These are phyloP conservation scores for Zygotorulaspora sp. DNA, from an alignment of 805 yeast species.

Conservation along the genomic window DNA sequence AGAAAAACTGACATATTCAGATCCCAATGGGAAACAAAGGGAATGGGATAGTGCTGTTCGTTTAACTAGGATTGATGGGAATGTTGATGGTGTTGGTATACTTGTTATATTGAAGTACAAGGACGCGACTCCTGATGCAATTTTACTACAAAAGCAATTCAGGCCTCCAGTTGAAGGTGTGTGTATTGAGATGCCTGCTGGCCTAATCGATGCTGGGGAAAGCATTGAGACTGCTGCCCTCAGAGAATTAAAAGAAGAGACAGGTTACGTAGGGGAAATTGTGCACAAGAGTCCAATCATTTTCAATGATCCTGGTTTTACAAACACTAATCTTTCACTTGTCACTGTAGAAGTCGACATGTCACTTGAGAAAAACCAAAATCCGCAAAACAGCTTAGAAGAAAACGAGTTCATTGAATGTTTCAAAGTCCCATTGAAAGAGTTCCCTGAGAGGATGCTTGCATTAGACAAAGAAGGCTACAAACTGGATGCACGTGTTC, in stretches of 20 bases:
- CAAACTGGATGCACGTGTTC: conserved; percentile 80
- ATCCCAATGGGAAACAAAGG: conserved; percentile 63
- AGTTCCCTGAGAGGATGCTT: conserved; percentile 51
- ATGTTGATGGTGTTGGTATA: conserved; percentile 88
- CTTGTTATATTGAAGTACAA: conserved; percentile 59
- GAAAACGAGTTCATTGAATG: conserved; percentile 91
- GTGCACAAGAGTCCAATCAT: conserved; percentile 44
- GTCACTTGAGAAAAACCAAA: conserved; percentile 54
- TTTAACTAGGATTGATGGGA: conserved; percentile 56
- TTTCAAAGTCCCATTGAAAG: conserved; percentile 62
- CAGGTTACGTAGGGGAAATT: conserved; percentile 80
- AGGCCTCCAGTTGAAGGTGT: conserved; percentile 89
- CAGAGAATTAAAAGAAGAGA: conserved; percentile 86
- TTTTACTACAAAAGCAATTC: conserved; percentile 79
- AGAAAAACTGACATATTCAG: conserved; percentile 62
- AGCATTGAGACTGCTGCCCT: conserved; percentile 72
- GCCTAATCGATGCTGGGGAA: conserved; percentile 83
- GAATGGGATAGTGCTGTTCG: conserved; percentile 92
- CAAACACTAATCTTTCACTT: conserved; percentile 79
- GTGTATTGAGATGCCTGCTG: conserved; percentile 93
- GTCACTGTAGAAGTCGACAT: conserved; percentile 78
- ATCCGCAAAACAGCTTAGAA: conserved; percentile 74
- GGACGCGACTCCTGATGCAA: conserved; percentile 46
- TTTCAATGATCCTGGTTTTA: conserved; percentile 81
- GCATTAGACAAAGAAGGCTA: conserved; percentile 60